Evolutionary conservation across 2,329 filamentous ascomycete species (phyloP).

Genomic region (Aspergillus uvarum): DNA sequence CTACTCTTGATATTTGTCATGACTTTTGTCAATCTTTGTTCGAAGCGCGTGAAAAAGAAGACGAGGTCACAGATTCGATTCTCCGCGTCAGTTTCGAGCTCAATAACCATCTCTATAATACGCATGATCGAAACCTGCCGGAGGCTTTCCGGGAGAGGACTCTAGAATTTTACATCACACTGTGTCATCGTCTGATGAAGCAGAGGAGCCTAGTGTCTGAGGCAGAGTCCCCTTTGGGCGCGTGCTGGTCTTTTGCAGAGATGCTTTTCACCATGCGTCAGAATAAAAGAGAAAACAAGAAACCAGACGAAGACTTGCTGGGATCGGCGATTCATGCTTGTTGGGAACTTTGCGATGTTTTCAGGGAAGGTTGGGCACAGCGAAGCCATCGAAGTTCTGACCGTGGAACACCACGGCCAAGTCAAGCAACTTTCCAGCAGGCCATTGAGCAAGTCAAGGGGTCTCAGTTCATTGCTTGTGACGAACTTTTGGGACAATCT

Average conservation of each 20-base stretch:
- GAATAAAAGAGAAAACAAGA: slow-evolving; percentile 70
- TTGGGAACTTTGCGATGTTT: slow-evolving; percentile 92
- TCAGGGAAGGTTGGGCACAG: slow-evolving; percentile 88
- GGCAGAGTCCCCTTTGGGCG: slow-evolving; percentile 77
- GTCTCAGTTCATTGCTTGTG: slow-evolving; percentile 35
- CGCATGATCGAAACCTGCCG: slow-evolving; percentile 78
- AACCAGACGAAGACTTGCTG: slow-evolving; percentile 77
- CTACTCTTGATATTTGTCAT: slow-evolving; percentile 80
- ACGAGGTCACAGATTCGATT: slow-evolving; percentile 80
- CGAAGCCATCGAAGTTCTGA: slow-evolving; percentile 67
- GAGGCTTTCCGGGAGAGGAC: slow-evolving; percentile 87
- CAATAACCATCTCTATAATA: slow-evolving; percentile 93
- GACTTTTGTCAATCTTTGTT: slow-evolving; percentile 92
- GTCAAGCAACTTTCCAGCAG: slow-evolving; percentile 72
- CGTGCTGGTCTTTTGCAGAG: slow-evolving; percentile 87
- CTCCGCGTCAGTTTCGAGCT: slow-evolving; percentile 90
- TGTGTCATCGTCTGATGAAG: slow-evolving; percentile 96
- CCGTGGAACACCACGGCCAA: slow-evolving; percentile 78
- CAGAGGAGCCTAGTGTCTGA: slow-evolving; percentile 76
- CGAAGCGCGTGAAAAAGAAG: slow-evolving; percentile 74
- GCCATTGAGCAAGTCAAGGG: slow-evolving; percentile 51
- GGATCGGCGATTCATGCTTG: slow-evolving; percentile 88
- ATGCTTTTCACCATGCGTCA: slow-evolving; percentile 91
- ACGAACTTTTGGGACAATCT: slow-evolving; percentile 27
- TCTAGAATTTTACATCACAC: slow-evolving; percentile 87